Base-by-base conservation (phyloP, 108 stramenopile species). In the Cyclotella kingstonii region DNA sequence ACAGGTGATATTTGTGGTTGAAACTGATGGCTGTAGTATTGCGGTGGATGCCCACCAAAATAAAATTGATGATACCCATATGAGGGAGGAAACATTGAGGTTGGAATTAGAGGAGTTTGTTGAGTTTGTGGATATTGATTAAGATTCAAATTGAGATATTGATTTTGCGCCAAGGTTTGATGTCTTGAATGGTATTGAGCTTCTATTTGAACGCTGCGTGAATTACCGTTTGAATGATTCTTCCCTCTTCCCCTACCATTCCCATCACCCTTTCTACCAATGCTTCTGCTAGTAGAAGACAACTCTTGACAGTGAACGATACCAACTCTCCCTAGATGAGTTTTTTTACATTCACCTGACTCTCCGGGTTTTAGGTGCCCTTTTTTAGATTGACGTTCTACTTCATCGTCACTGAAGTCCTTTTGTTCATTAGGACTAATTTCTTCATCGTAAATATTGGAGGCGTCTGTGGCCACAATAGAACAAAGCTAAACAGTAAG, bases 381-480 rank as follows among this genome's bases (percentile, higher is more conserved):
- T 64, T 66, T 74, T 66, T 85, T 88, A 8, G 83, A 78, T 34
- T 81, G 50, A 15, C 86, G 72, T 51, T 92, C 91, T 44, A 87
- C 61, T 67, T 92, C 91, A 54, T 92, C 91, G 53, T 92, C 91
- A 36, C 87, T 87, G 57, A 59, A 62, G 35, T 77, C 88, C 53
- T 89, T 63, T 52, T 82, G 74, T 60, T 89, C 91, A 23, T 68
- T 78, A 12, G 68, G 54, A 54, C 81, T 68, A 28, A 86, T 63
- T 58, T 92, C 91, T 63, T 92, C 91, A 57, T 92, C 91, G 66
- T 84, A 83, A 8, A 89, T 46, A 72, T 92, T 92, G 7, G 91
- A 92, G 4, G 91, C 91, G 63, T 92, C 85, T 77, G 15, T 3
- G 15, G 3, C 14, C n/a, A 21, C n/a, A 2, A 74, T 5, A 4